Evolutionary conservation across 1,284 basidiomycete species (phyloP).

Genomic region (Singerocomus rubriflavus): DNA sequence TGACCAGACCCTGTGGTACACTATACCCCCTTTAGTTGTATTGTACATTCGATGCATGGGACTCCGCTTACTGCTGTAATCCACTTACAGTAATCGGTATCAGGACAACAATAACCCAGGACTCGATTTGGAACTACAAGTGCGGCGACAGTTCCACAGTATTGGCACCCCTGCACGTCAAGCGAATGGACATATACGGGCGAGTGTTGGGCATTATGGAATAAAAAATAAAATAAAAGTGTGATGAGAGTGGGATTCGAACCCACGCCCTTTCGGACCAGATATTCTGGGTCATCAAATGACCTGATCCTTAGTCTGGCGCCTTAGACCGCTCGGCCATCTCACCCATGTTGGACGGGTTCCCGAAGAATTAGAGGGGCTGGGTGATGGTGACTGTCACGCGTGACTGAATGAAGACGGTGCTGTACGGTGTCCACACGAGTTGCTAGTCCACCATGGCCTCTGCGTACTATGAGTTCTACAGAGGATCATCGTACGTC

Average conservation of each 20-base stretch:
- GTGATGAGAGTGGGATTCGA: conserved; percentile 63
- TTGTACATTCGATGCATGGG: no score
- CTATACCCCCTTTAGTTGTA: no score
- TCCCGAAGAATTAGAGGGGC: no score
- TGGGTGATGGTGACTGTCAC: conserved; percentile 21
- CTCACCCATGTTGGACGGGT: conserved; percentile 8
- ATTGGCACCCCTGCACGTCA: no score
- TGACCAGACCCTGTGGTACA: no score
- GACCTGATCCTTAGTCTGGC: conserved; percentile 58
- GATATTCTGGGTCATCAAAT: conserved; percentile 38
- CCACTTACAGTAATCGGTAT: no score
- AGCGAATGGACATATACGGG: no score
- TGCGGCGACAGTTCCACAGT: no score
- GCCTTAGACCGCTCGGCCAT: conserved; percentile 59
- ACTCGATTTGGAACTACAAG: no score
- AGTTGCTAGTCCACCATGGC: conserved; percentile 48
- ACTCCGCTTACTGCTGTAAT: no score
- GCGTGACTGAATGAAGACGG: conserved; percentile 4
- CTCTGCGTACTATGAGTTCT: conserved; percentile 87
- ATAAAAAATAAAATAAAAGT: conserved; percentile 14
- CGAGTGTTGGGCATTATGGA: no score
- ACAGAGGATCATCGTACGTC: conserved; percentile 82
- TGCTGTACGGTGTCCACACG: background rate
- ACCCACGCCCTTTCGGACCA: conserved; percentile 65
- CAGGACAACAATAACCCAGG: no score